phyloP scores from a whole-genome alignment of 768 basidiomycete genomes.

The Suillus hirtellus region DNA sequence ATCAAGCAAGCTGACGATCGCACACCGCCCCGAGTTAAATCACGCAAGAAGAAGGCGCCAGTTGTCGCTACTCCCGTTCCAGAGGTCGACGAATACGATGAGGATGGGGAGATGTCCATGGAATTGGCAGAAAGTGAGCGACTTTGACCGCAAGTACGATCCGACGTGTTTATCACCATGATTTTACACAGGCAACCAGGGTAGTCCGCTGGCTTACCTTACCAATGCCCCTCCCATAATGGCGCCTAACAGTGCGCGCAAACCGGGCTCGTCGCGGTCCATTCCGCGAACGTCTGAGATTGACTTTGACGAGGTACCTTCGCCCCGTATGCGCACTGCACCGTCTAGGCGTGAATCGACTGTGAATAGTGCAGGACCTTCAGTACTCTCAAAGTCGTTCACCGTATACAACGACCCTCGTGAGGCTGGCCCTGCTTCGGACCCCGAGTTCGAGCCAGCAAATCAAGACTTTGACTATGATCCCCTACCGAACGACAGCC shows the following conservation, averaged over 20 bases:
- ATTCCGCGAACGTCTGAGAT: constrained; percentile 52
- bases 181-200: constrained; percentile 26
- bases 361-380: constrained; percentile 37
- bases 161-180: constrained; percentile 9
- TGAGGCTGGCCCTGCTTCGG: constrained; percentile 21
- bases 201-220: constrained; percentile 38
- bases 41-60: constrained; percentile 50
- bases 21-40: constrained; percentile 59
- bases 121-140: constrained; percentile 70
- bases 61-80: constrained; percentile 29
- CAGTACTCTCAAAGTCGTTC: constrained; percentile 32
- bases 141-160: neutral
- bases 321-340: constrained; percentile 43
- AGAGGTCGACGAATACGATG: constrained; percentile 44
- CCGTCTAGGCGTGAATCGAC: constrained; percentile 31
- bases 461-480: constrained; percentile 31
- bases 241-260: constrained; percentile 38
- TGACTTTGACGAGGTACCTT: constrained; percentile 64
- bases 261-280: constrained; percentile 44
- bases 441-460: constrained; percentile 30
- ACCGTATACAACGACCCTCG: constrained; percentile 7
- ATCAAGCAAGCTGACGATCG: constrained; percentile 67
- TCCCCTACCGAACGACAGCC: constrained; percentile 23
- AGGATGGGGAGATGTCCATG: constrained; percentile 77
- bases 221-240: constrained; percentile 35